These are phyloP conservation scores for Coemansia aciculifera DNA, from an alignment of 192 early-diverging fungal genomes.

Conservation along the genomic window DNA sequence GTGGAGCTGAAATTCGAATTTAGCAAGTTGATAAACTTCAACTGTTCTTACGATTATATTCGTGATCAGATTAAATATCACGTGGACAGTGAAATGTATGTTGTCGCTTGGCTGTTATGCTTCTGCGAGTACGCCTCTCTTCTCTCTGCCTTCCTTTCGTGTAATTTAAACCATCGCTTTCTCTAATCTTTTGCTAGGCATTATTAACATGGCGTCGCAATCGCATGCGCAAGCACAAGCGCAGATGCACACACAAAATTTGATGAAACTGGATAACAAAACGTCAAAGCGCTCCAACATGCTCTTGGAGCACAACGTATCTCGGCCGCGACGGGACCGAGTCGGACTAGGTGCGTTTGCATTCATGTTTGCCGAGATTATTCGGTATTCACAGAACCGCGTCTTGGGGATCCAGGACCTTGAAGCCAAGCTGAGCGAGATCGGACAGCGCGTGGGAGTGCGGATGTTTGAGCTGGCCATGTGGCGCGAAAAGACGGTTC, in stretches of 20 bases:
- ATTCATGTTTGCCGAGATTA: constrained; percentile 92
- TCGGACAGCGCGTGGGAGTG: constrained; percentile 92
- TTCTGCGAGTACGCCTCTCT: background rate
- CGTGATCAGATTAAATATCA: background rate
- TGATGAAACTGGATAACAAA: constrained; percentile 44
- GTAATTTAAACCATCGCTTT: background rate
- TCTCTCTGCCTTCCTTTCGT: background rate
- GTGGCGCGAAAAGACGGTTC: constrained; percentile 84
- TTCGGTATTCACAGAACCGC: constrained; percentile 95
- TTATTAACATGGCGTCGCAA: constrained; percentile 2
- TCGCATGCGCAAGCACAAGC: background rate
- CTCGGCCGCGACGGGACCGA: constrained; percentile 70
- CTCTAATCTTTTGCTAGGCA: background rate
- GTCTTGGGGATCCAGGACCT: constrained; percentile 93
- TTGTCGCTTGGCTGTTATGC: background rate
- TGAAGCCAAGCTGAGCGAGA: constrained; percentile 88
- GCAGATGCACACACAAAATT: constrained; percentile 24
- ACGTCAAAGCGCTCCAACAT: constrained; percentile 50
- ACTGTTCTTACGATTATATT: background rate
- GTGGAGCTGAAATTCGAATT: background rate
- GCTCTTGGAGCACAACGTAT: constrained; percentile 76
- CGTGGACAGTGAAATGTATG: background rate
- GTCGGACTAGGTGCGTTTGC: constrained; percentile 82
- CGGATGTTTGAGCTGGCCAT: constrained; percentile 85
- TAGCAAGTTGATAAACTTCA: background rate